Evolutionary conservation across 805 yeast species (phyloP), one percentile per base, ranked within the genome.

Genomic region (Kuraishia capsulata): DNA sequence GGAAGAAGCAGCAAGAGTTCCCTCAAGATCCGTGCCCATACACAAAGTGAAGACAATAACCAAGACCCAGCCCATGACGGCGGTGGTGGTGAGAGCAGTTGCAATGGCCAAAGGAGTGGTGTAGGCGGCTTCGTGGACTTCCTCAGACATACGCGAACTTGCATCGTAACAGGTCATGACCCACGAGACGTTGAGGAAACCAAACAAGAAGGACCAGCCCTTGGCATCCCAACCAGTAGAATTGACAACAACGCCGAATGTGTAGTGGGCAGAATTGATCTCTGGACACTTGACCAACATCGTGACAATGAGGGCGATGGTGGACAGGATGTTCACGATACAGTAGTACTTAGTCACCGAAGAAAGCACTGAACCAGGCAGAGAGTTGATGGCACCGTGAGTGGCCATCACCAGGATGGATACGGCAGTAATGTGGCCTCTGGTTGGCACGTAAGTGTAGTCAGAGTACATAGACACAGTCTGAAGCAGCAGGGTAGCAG

Each of bases 81-180:
- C 69, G 37, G 78, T 71, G 4, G 66, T 63, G 10, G 65, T 50
- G 37, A 73, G 64, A 16, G 80, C 76, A 9, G 73, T 61, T 5
- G 75, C 64, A 37, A 78, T 76, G 8, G 83, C 84, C 42, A 69
- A 53, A 16, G 84, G 83, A 6, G 78, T 74, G 24, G 69, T 62
- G 40, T 57, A 61, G 11, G 72, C 72, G 16, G 84, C 81, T 42
- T 69, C 64, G 40, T 64, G 61, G 41, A 75, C 69, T 50, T 73
- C 78, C 50, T 73, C 79, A 4, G 74, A 61, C 66, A 73, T 69
- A 57, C 74, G 71, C 34, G 73, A 65, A 26, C 73, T 67, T 20
- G 76, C 71, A 52, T 73, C 78, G 48, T 72, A 73, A 23, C 73
- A 67, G 20, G 78, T 75, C 64, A 72, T 72, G 42, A 76, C 75